Base-by-base conservation (phyloP, 176 grass and related monocot species). In the Rhynchospora tenuis region DNA sequence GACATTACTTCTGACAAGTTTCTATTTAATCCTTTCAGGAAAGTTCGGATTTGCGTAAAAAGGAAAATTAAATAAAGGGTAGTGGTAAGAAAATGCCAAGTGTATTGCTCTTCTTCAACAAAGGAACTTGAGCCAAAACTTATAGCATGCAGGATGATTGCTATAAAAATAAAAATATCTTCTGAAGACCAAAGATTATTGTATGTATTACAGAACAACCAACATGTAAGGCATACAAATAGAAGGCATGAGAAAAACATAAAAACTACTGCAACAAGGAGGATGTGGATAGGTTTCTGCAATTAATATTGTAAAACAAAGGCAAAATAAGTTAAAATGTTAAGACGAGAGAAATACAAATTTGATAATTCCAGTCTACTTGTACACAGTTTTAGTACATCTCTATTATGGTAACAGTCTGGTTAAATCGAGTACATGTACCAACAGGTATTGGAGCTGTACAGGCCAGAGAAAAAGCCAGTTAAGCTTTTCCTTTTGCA, bases 71-170 rank as follows among this genome's bases (percentile, higher is more conserved):
- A 84, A 91, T 88, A 89, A 26, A 98, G 63, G 76, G 95, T 94
- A 55, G 90, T 94, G 23, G 91, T 91, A 19, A 94, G 84, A 81
- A 94, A 98, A 65, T 98, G 92, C 92, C 92, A 94, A 76, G 93
- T 94, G 74, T 98, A 94, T 81, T 98, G 95, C 86, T 98, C 95
- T 91, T 98, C 95, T 88, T 98, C 95, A 76, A 98, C 92, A 90
- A 98, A 93, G 78, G 95, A 98, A 77, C 92, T 98, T 86, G 95
- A 90, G 61, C 81, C 82, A 76, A 98, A 86, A 87, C 90, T 94
- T 60, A 91, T 22, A 17, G 89, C 84, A 89, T 91, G 89, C 12
- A 95, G 63, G 83, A 89, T 62, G 84, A 90, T 82, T 22, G 84
- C 87, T 84, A 91, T 73, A 84, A 93, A 82, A 90, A 93, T 77